phyloP scores from a whole-genome alignment of 164 flowering plant species.

The Nymphaea colorata region DNA sequence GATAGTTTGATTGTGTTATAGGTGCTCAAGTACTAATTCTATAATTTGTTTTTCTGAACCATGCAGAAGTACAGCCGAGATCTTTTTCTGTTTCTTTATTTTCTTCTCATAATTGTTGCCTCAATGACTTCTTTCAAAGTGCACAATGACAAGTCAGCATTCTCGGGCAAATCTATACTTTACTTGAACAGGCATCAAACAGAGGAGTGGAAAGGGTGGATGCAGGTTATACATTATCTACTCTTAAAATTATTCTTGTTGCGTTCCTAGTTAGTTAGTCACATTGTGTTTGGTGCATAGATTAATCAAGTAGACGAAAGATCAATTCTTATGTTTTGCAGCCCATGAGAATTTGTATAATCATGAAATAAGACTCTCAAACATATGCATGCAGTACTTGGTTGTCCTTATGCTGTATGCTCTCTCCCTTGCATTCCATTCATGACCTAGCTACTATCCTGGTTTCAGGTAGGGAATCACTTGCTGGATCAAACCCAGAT shows the following conservation, averaged over 20 bases:
- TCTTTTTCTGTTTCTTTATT: constrained; percentile 80
- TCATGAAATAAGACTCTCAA: not conserved
- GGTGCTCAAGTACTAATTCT: not conserved
- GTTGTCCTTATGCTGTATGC: too few species aligned
- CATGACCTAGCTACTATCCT: too few species aligned
- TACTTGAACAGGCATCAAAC: constrained; percentile 97
- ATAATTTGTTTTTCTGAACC: not conserved
- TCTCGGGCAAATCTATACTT: constrained; percentile 70
- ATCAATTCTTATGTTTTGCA: not conserved
- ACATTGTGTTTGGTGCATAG: not conserved
- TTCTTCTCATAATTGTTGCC: constrained; percentile 74
- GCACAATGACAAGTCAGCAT: constrained; percentile 79
- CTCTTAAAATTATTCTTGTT: not conserved
- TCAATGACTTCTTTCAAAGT: constrained; percentile 87
- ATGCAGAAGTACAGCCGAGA: constrained; percentile 87
- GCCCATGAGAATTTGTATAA: not conserved
- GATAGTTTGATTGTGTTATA: too few species aligned
- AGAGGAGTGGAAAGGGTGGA: constrained; percentile 99
- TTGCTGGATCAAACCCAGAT: too few species aligned
- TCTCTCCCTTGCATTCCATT: too few species aligned
- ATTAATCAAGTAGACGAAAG: not conserved
- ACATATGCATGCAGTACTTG: too few species aligned
- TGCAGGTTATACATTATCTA: constrained; percentile 53
- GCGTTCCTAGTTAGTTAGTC: not conserved
- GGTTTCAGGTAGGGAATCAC: too few species aligned